A percentile compares a stretch with the other conserved stretches of the same genome.
Evolutionary conservation across 78 protist genomes (phyloP).

Genomic region (Dictyostelium capitatum): DNA sequence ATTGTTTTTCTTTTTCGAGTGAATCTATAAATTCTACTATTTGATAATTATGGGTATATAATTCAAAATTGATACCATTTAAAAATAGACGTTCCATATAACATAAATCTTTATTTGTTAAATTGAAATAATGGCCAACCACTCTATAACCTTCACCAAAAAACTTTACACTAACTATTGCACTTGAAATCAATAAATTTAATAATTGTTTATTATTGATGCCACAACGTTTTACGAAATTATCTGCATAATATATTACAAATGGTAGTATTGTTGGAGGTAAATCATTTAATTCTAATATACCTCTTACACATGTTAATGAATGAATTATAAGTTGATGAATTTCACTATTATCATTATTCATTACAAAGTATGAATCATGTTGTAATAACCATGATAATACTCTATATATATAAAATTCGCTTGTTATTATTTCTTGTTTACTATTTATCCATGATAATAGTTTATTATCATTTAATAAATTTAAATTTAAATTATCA

Average conservation of each 20-base stretch:
- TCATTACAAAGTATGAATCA: slow-evolving; percentile 25
- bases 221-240: slow-evolving; percentile 60
- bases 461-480: background rate
- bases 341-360: slow-evolving; percentile 9
- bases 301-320: slow-evolving; percentile 14
- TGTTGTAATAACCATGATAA: slow-evolving; percentile 48
- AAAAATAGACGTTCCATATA: slow-evolving; percentile 48
- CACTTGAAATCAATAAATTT: slow-evolving; percentile 26
- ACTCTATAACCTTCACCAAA: slow-evolving; percentile 48
- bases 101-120: slow-evolving; percentile 25
- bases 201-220: slow-evolving; percentile 64
- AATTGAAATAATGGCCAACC: slow-evolving; percentile 15
- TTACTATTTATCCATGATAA: background rate
- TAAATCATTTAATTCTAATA: slow-evolving; percentile 31
- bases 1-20: slow-evolving; percentile 53
- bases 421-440: background rate
- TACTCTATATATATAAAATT: slow-evolving; percentile 35
- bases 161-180: slow-evolving; percentile 50
- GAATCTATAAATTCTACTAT: slow-evolving; percentile 33
- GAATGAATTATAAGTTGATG: slow-evolving; percentile 8
- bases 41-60: background rate
- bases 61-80: slow-evolving; percentile 56
- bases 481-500: background rate
- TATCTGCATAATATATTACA: slow-evolving; percentile 49
- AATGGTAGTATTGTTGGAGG: slow-evolving; percentile 45